A percentile compares a stretch with the other conserved stretches of the same genome.
Evolutionary conservation across 2,329 filamentous ascomycete species (phyloP).

Genomic region (Monosporascus sp.): DNA sequence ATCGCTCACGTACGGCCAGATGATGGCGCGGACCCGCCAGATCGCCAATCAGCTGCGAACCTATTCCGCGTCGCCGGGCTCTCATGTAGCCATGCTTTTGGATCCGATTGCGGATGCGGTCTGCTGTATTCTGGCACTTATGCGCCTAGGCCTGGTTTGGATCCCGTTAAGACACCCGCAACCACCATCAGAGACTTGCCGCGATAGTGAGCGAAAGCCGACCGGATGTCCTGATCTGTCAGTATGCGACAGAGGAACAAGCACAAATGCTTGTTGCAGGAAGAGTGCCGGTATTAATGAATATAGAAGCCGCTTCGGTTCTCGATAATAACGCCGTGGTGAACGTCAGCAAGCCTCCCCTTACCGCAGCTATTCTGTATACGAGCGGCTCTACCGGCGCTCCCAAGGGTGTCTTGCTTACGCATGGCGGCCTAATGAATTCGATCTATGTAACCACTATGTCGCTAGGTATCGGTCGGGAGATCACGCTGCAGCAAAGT

Average conservation of each 20-base stretch:
- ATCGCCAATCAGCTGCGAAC: no score
- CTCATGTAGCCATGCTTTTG: no score
- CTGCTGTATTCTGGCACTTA: no score
- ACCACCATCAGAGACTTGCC: no score
- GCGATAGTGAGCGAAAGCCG: neutral
- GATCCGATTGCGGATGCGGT: no score
- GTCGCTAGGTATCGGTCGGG: neutral
- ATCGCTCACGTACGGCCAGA: no score
- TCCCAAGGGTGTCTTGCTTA: slow-evolving; percentile 30
- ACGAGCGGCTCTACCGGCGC: slow-evolving; percentile 12
- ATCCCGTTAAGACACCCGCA: no score
- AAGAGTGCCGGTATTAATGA: neutral
- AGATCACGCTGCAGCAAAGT: neutral
- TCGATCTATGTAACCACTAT: neutral
- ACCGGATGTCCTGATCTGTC: neutral
- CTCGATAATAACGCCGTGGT: neutral
- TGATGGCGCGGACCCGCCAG: no score
- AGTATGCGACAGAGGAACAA: neutral
- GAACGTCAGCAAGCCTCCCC: neutral
- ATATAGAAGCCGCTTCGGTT: no score
- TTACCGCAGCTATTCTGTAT: slow-evolving; percentile 18
- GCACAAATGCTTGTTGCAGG: neutral
- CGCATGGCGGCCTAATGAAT: slow-evolving; percentile 1
- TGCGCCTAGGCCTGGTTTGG: no score
- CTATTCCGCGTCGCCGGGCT: no score